phyloP scores from a whole-genome alignment of 2,329 filamentous ascomycete species.

The Mycosphaerella arachidis region DNA sequence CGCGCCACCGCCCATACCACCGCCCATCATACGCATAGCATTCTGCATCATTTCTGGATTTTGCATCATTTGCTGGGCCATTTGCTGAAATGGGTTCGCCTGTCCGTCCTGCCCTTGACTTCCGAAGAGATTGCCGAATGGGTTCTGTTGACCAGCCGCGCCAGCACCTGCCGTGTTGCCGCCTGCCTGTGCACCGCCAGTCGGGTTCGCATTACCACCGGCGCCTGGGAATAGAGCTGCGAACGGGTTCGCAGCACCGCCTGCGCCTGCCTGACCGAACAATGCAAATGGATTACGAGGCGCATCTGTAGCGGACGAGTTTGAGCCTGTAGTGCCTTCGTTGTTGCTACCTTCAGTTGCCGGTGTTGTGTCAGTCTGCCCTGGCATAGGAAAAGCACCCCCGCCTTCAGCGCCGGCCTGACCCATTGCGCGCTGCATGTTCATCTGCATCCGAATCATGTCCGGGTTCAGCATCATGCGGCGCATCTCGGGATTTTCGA shows the following conservation, averaged over 20 bases:
- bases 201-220: constrained; percentile 17
- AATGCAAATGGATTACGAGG: constrained; percentile 22
- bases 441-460: constrained; percentile 73
- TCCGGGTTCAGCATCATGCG: constrained; percentile 91
- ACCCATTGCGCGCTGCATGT: constrained; percentile 67
- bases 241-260: constrained; percentile 53
- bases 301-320: constrained; percentile 27
- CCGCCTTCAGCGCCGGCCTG: constrained; percentile 45
- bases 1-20: constrained; percentile 40
- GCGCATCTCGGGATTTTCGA: constrained; percentile 83
- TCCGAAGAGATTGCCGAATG: constrained; percentile 63
- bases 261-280: constrained; percentile 8
- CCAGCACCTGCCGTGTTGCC: constrained; percentile 30
- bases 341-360: constrained; percentile 26
- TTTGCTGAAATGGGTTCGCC: constrained; percentile 45
- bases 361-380: constrained; percentile 80
- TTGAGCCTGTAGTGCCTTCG: constrained; percentile 17
- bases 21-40: constrained; percentile 52
- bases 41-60: constrained; percentile 55
- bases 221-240: constrained; percentile 52
- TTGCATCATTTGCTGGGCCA: constrained; percentile 48
- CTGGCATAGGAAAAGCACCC: constrained; percentile 78
- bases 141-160: constrained; percentile 49
- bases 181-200: constrained; percentile 18
- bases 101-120: constrained; percentile 21